Evolutionary conservation across 1,139 yeast species (phyloP).

Genomic region (Scheffersomyces cryptocercus): DNA sequence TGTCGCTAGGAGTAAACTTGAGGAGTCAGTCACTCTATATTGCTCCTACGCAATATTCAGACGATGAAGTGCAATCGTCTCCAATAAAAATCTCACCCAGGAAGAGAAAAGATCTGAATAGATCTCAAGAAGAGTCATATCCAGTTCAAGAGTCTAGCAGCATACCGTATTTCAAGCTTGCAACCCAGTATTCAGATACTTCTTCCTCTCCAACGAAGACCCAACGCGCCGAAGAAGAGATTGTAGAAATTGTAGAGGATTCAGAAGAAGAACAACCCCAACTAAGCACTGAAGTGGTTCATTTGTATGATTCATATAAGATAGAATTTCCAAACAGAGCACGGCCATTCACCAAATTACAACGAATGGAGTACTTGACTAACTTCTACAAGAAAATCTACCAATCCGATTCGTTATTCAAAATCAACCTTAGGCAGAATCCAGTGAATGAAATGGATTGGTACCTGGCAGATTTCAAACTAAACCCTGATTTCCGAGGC

Average conservation of each 20-base stretch:
- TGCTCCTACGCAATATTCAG: constrained; percentile 17
- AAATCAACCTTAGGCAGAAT: constrained; percentile 25
- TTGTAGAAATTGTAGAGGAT: constrained; percentile 12
- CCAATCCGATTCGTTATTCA: constrained; percentile 13
- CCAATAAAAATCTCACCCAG: constrained; percentile 9
- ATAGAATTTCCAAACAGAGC: not conserved
- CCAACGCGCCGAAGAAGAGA: constrained; percentile 6
- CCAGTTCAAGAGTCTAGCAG: not conserved
- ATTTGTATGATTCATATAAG: not conserved
- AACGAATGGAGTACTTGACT: constrained; percentile 30
- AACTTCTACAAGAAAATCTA: constrained; percentile 26
- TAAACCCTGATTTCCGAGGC: constrained; percentile 28
- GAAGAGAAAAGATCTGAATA: constrained; percentile 3
- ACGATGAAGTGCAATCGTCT: constrained; percentile 11
- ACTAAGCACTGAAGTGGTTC: constrained; percentile 1
- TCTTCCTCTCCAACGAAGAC: not conserved
- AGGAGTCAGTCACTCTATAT: not conserved
- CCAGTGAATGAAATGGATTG: constrained; percentile 27
- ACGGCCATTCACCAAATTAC: constrained; percentile 21
- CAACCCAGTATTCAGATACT: not conserved
- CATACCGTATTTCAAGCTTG: not conserved
- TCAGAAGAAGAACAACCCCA: constrained; percentile 12
- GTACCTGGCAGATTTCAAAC: constrained; percentile 49
- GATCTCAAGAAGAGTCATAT: not conserved
- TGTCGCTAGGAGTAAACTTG: not conserved